Base-by-base conservation (phyloP, 2,329 filamentous ascomycete species). In the Aspergillus candidus region DNA sequence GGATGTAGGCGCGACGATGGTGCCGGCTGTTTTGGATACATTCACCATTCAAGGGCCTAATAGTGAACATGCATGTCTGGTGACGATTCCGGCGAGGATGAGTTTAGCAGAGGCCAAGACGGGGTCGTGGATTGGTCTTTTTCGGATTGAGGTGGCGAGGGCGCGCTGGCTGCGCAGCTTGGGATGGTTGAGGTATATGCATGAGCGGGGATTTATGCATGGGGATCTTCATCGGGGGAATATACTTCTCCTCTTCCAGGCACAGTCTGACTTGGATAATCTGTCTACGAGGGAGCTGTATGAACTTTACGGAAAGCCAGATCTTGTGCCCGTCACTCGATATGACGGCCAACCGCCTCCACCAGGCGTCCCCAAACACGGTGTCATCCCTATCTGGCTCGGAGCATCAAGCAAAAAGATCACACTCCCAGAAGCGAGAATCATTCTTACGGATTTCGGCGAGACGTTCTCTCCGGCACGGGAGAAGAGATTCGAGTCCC, bases 401-500 rank as follows among this genome's bases (percentile, higher is more conserved):
- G 52, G 52, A 3, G 27, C 48, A 46, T 11, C 46, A 11, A 58
- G 55, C 46, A 46, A 63, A 34, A 43, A 60, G 11, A 41, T 61
- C 17, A 43, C 46, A 17, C 51, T 57, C 8, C 30, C 48, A 34
- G 55, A 63, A 36, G 43, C 55, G 29, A 48, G 35, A 7, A 56
- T 63, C 14, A 14, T 56, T 22, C 49, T 63, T 42, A 15, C 49
- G 45, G 60, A 62, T 41, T 64, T 61, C 48, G 55, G 56, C 35
- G 48, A 61, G 43, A 43, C 58, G 27, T 61, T 56, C 43, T 46
- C 43, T 14, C 53, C 46, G n/a, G 29, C 34, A 27, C 34, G 32
- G 30, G 49, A 51, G 35, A n/a, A 42, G 30, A 49, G 27, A 38
- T 52, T 43, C 18, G 31, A 37, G 8, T 51, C 51, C 39, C 47